These are phyloP conservation scores for Phytophthora tentaculata DNA, from an alignment of 352 stramenopile genomes.

Conservation along the genomic window DNA sequence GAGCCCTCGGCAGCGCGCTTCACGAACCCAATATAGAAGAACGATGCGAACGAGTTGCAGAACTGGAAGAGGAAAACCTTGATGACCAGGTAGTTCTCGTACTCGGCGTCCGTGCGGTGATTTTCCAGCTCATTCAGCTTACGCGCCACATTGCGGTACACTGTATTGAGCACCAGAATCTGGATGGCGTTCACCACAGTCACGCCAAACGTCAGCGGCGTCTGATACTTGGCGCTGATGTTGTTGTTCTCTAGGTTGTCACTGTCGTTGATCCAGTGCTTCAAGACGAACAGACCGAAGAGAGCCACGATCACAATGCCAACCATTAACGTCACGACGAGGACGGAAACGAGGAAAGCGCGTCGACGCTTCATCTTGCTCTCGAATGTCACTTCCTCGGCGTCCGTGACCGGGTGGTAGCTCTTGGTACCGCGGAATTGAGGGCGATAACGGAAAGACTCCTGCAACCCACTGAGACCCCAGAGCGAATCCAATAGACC, in stretches of 20 bases:
- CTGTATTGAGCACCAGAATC: slow-evolving; percentile 94
- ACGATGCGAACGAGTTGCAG: slow-evolving; percentile 97
- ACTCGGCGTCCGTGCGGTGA: slow-evolving; percentile 90
- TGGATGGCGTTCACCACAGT: slow-evolving; percentile 85
- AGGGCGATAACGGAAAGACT: slow-evolving; percentile 69
- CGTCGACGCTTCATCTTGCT: slow-evolving; percentile 60
- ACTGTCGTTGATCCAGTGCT: slow-evolving; percentile 63
- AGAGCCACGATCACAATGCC: slow-evolving; percentile 67
- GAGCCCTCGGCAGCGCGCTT: slow-evolving; percentile 60
- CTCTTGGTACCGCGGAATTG: slow-evolving; percentile 83
- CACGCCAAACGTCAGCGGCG: slow-evolving; percentile 49
- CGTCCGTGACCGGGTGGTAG: slow-evolving; percentile 65
- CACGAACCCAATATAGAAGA: slow-evolving; percentile 95
- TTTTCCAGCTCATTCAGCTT: slow-evolving; percentile 95
- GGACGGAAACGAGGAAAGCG: slow-evolving; percentile 56
- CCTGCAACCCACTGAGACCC: slow-evolving; percentile 81
- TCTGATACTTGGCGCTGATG: slow-evolving; percentile 50
- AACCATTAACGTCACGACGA: slow-evolving; percentile 76
- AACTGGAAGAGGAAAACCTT: slow-evolving; percentile 99
- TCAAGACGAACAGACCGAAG: slow-evolving; percentile 65
- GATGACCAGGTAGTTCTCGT: slow-evolving; percentile 94
- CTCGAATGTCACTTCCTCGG: slow-evolving; percentile 64
- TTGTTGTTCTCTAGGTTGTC: slow-evolving; percentile 39
- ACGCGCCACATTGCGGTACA: slow-evolving; percentile 91
- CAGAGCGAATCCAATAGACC: slow-evolving; percentile 79